phyloP scores from a whole-genome alignment of 345 rosid species.

The Arabidopsis arenosa region DNA sequence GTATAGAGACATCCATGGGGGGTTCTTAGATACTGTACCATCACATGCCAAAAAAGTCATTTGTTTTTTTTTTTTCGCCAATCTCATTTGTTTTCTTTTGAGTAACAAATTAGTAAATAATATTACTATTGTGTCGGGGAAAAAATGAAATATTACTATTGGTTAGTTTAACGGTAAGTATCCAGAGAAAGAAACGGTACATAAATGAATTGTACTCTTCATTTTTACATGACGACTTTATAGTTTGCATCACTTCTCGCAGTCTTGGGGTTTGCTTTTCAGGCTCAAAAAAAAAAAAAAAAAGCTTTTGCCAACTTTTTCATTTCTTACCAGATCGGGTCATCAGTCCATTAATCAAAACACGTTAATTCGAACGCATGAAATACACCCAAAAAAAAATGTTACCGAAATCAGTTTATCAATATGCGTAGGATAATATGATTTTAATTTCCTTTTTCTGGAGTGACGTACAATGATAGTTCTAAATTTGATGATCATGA shows the following conservation, averaged over 20 bases:
- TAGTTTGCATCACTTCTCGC: background rate
- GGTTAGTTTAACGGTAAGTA: conserved; percentile 11
- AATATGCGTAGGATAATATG: background rate
- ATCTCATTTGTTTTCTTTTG: conserved; percentile 11
- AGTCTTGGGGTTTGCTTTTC: background rate
- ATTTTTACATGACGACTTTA: conserved; percentile 20
- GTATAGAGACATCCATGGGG: no score
- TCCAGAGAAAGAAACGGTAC: background rate
- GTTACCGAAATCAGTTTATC: background rate
- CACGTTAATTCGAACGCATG: background rate
- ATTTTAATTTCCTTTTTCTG: background rate
- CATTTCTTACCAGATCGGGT: conserved; percentile 22
- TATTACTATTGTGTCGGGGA: background rate
- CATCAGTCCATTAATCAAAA: conserved; percentile 4
- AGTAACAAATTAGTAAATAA: background rate
- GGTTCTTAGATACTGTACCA: background rate
- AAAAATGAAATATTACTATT: conserved; percentile 15
- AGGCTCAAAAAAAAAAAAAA: background rate
- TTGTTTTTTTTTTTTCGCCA: conserved; percentile 5
- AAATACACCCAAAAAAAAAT: background rate
- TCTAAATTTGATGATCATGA: background rate
- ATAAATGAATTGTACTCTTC: background rate
- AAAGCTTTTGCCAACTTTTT: background rate
- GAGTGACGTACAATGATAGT: background rate
- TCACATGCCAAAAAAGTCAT: conserved; percentile 15